These are phyloP conservation scores for Tolypocladium amazonense DNA, from an alignment of 2,329 filamentous ascomycete species.

Conservation along the genomic window DNA sequence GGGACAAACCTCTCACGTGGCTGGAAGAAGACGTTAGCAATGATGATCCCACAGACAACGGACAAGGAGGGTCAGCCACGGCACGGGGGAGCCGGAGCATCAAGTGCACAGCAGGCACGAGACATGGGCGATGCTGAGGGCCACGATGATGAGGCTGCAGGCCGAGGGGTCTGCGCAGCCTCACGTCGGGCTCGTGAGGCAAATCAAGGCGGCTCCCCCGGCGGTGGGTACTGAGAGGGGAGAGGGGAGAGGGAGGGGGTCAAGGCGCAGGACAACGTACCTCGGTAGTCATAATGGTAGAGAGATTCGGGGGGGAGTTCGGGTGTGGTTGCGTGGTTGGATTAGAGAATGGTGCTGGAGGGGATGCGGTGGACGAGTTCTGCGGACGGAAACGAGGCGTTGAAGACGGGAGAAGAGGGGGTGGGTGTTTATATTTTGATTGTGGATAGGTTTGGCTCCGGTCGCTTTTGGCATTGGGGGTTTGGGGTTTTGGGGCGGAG, in stretches of 20 bases:
- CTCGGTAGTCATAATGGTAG: constrained; percentile 21
- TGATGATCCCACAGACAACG: constrained; percentile 1
- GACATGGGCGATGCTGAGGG: background rate
- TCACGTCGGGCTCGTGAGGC: background rate
- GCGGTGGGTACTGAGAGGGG: constrained; percentile 4
- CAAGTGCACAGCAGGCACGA: background rate
- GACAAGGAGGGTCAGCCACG: background rate
- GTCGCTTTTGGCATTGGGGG: constrained; percentile 7
- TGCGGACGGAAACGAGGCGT: constrained; percentile 10
- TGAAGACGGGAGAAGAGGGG: constrained; percentile 14
- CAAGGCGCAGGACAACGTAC: constrained; percentile 12
- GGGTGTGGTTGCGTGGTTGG: background rate
- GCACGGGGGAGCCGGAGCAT: background rate
- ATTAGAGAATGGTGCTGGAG: constrained; percentile 9
- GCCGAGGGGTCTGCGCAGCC: background rate
- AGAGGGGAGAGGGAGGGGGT: background rate
- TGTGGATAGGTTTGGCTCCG: constrained; percentile 14
- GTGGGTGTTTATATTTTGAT: constrained; percentile 20
- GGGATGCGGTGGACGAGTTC: constrained; percentile 12
- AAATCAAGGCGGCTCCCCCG: background rate
- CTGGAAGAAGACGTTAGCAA: constrained; percentile 25
- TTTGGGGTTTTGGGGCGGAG: constrained; percentile 4
- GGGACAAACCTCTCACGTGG: constrained; percentile 59
- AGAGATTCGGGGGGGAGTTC: background rate
- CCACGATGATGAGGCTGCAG: background rate